Conservation (phyloP, 164 flowering plant genomes). For the Hamamelis virginiana region DNA sequence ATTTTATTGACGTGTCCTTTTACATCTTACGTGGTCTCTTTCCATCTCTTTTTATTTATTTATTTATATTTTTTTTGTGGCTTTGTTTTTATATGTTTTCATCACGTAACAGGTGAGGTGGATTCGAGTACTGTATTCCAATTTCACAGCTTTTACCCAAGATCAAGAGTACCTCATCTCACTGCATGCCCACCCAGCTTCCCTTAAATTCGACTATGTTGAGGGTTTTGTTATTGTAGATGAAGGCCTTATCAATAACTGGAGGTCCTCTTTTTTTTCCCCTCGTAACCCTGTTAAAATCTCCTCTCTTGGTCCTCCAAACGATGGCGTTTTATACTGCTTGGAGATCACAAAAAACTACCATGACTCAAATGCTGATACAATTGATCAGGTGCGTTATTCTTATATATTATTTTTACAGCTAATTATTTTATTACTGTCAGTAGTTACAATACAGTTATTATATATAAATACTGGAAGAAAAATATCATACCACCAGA, state of each 20-base stretch:
- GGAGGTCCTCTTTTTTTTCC: constrained; percentile 94
- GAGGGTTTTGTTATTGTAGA: constrained; percentile 95
- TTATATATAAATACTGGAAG: too few species aligned
- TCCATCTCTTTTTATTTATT: too few species aligned
- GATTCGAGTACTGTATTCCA: constrained; percentile 82
- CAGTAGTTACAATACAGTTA: too few species aligned
- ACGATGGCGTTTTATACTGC: constrained; percentile 67
- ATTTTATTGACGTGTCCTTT: constrained; percentile 28
- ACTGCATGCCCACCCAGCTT: constrained; percentile 41
- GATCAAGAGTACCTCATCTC: constrained; percentile 93
- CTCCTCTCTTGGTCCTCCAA: constrained; percentile 39
- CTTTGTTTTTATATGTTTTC: background rate
- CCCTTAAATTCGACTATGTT: constrained; percentile 74
- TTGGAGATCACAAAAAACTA: constrained; percentile 88
- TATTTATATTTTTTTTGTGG: background rate
- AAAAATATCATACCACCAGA: too few species aligned
- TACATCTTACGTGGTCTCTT: constrained; percentile 15
- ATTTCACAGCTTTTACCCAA: constrained; percentile 64
- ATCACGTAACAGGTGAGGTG: constrained; percentile 67
- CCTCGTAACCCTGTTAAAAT: constrained; percentile 81
- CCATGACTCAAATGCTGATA: constrained; percentile 38
- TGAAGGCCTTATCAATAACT: constrained; percentile 84
- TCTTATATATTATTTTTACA: too few species aligned
- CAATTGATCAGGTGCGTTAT: constrained; percentile 67
- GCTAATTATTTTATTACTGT: too few species aligned